A percentile compares a stretch with the other conserved stretches of the same genome.
Evolutionary conservation across 495 filamentous ascomycete genomes (phyloP).

Genomic region (Trichoderma parareesei): DNA sequence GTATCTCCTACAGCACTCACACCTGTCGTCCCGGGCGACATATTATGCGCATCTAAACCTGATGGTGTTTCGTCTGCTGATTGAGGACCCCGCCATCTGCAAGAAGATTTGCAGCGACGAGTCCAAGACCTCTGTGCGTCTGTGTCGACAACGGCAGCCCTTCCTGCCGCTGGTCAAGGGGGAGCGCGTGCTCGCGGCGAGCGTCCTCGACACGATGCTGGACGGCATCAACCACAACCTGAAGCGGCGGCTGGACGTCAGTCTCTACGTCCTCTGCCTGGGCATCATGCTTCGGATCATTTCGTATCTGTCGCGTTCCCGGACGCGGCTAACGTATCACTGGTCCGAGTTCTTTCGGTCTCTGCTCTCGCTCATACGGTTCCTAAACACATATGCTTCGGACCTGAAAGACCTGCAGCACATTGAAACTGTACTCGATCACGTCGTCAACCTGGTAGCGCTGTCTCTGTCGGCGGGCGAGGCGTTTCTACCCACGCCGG

Average conservation of each 20-base stretch:
- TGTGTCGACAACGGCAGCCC: constrained; percentile 86
- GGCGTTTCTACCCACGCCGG: constrained; percentile 81
- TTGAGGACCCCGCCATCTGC: constrained; percentile 79
- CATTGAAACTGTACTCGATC: constrained; percentile 53
- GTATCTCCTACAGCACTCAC: constrained; percentile 88
- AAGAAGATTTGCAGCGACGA: constrained; percentile 82
- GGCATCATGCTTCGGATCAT: constrained; percentile 73
- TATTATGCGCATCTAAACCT: constrained; percentile 78
- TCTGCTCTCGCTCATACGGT: constrained; percentile 81
- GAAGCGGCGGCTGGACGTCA: constrained; percentile 71
- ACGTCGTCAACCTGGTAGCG: constrained; percentile 75
- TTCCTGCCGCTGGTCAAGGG: constrained; percentile 68
- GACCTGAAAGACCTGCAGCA: constrained; percentile 59
- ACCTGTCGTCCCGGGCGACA: constrained; percentile 67
- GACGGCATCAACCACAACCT: constrained; percentile 95
- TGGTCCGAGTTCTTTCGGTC: constrained; percentile 94
- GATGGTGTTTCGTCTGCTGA: constrained; percentile 72
- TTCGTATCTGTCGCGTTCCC: constrained; percentile 72
- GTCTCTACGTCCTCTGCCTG: constrained; percentile 73
- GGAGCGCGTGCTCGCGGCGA: constrained; percentile 62
- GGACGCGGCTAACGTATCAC: constrained; percentile 74
- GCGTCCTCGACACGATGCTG: constrained; percentile 75
- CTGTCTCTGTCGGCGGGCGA: constrained; percentile 83
- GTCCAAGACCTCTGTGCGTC: constrained; percentile 61
- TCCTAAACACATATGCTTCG: constrained; percentile 74